Percentiles rank a stretch among this genome's conserved stretches.
phyloP scores from a whole-genome alignment of 2,329 filamentous ascomycete genomes.

The Purpureocillium lavendulum region DNA sequence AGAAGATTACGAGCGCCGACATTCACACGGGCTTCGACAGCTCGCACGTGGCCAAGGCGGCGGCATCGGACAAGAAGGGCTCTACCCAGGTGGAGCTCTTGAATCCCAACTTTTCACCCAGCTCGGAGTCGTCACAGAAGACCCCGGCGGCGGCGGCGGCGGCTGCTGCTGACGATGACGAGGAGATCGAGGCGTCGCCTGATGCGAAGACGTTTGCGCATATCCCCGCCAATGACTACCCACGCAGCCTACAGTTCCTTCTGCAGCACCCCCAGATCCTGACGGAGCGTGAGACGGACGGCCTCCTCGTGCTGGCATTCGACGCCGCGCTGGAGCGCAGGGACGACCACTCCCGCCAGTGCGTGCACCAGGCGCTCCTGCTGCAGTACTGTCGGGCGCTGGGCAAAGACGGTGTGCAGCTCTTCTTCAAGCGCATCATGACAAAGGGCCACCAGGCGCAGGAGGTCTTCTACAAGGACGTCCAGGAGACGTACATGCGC shows the following conservation, averaged over 20 bases:
- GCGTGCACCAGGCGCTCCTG: constrained; percentile 85
- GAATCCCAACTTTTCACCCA: constrained; percentile 47
- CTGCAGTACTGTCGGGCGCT: constrained; percentile 92
- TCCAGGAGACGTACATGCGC: constrained; percentile 75
- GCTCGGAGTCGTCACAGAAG: constrained; percentile 4
- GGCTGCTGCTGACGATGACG: constrained; percentile 57
- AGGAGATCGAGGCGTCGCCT: constrained; percentile 66
- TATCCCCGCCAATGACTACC: constrained; percentile 70
- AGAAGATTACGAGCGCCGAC: constrained; percentile 89
- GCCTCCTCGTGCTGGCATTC: constrained; percentile 84
- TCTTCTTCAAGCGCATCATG: constrained; percentile 96
- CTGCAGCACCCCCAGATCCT: constrained; percentile 70
- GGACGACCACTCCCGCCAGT: constrained; percentile 71
- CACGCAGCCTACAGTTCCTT: constrained; percentile 66
- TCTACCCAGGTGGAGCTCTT: constrained; percentile 60
- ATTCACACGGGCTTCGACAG: constrained; percentile 87
- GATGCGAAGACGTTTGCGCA: constrained; percentile 74
- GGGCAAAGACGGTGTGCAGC: constrained; percentile 74
- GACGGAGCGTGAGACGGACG: constrained; percentile 80
- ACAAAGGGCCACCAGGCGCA: constrained; percentile 83
- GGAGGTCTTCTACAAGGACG: constrained; percentile 87
- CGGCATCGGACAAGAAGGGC: constrained; percentile 36
- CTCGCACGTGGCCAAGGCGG: constrained; percentile 65
- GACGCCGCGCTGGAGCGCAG: constrained; percentile 73
- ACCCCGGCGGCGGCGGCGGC: constrained; percentile 24